Percentiles rank a stretch among this genome's conserved stretches.
phyloP scores from a whole-genome alignment of 441 rosid species.

The Aleurites moluccanus region DNA sequence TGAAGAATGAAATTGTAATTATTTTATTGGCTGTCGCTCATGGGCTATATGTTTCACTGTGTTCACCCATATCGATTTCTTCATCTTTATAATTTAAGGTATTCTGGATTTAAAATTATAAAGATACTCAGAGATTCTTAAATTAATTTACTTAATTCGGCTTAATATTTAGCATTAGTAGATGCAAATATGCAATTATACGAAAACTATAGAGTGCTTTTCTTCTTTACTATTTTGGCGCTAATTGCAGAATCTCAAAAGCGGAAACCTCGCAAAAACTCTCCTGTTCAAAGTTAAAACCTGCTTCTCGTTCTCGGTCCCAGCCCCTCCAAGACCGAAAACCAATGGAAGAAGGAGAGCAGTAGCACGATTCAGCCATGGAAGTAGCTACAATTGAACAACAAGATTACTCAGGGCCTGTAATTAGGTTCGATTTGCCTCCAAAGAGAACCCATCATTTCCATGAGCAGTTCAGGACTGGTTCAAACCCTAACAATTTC shows the following conservation, averaged over 20 bases:
- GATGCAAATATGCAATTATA: too few species aligned
- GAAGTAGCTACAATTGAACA: conserved; percentile 22
- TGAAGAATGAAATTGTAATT: not conserved
- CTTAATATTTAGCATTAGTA: too few species aligned
- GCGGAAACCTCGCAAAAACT: conserved; percentile 7
- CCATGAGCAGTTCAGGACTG: conserved; percentile 51
- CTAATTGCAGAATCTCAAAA: not conserved
- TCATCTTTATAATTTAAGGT: too few species aligned
- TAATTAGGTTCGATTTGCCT: conserved; percentile 56
- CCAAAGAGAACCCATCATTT: conserved; percentile 63
- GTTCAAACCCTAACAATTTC: conserved; percentile 70
- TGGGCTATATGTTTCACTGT: not conserved
- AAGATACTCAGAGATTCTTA: too few species aligned
- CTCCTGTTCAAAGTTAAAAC: conserved; percentile 1
- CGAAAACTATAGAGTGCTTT: not conserved
- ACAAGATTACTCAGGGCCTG: conserved; percentile 44
- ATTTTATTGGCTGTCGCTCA: not conserved
- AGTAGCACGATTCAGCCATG: conserved; percentile 19
- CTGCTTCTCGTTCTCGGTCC: not conserved
- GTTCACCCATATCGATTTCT: not conserved
- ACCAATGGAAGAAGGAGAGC: conserved; percentile 43
- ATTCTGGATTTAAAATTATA: too few species aligned
- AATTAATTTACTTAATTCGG: too few species aligned
- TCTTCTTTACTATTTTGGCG: not conserved
- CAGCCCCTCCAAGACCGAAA: not conserved